Evolutionary conservation across 345 rosid genomes (phyloP).

Genomic region (Boechera divaricarpa): DNA sequence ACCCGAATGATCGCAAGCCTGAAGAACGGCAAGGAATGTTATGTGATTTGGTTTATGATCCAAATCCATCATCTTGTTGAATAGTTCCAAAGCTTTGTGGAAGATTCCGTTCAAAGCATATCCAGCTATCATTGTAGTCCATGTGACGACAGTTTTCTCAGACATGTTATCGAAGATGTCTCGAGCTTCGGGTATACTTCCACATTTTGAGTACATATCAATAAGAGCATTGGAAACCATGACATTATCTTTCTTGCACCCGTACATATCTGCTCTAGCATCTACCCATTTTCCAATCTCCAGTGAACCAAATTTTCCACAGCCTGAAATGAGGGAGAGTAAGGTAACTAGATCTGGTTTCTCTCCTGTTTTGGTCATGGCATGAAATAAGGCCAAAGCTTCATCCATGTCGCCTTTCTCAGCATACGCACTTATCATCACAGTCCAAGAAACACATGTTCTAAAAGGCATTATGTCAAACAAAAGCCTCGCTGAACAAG

Average conservation of each 20-base stretch:
- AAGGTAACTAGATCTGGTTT: constrained; percentile 64
- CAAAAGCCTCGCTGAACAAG: constrained; percentile 55
- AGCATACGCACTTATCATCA: constrained; percentile 77
- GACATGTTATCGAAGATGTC: constrained; percentile 51
- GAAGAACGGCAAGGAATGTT: constrained; percentile 68
- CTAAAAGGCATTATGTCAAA: constrained; percentile 55
- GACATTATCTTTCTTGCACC: constrained; percentile 51
- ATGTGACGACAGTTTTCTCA: constrained; percentile 60
- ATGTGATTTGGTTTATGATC: constrained; percentile 58
- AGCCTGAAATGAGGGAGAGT: constrained; percentile 66
- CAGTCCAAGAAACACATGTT: constrained; percentile 84
- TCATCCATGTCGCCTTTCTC: constrained; percentile 65
- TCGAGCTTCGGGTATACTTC: constrained; percentile 58
- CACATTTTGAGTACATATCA: constrained; percentile 77
- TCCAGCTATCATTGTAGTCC: constrained; percentile 71
- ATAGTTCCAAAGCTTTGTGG: constrained; percentile 55
- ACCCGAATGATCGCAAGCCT: constrained; percentile 69
- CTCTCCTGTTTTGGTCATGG: constrained; percentile 56
- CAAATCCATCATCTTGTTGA: constrained; percentile 51
- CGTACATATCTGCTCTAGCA: constrained; percentile 46
- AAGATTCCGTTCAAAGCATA: constrained; percentile 64
- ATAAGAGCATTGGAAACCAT: constrained; percentile 62
- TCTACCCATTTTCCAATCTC: constrained; percentile 68
- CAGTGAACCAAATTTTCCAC: constrained; percentile 59
- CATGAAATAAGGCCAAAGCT: constrained; percentile 57